Base-by-base conservation (phyloP, 1,284 basidiomycete species). In the Lentinula novae-zelandiae region DNA sequence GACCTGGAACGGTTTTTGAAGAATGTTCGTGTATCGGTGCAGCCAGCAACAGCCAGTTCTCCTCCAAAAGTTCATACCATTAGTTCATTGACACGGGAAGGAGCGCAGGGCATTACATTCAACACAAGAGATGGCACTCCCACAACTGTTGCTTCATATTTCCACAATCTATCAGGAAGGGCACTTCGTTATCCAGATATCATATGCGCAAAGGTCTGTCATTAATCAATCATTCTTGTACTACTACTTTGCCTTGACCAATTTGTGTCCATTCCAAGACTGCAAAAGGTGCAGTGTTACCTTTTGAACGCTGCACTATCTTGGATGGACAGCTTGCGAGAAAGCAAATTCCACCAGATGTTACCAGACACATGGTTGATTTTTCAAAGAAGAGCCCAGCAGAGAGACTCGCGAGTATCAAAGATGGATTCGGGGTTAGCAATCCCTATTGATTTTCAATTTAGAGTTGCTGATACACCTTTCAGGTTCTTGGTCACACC, bases 301-400 rank as follows among this genome's bases (percentile, higher is more conserved):
- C 90, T 0, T 68, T 90, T 1, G 90, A 92, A 68, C 70, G 87
- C 0, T 91, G 90, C 67, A 72, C 67, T 0, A 84, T 92, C 2
- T 78, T 79, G 0, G 73, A 80, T 0, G 90, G 90, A 0, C 90
- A 92, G 65, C 85, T 90, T 50, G 85, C 90, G 81, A 77, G 85
- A 44, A 89, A 87, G 66, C 86, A 87, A 63, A 79, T 92, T 1
- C 89, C 89, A 0, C 75, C 84, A 0, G 84, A 89, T 61, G 84
- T 84, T 67, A 86, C 84, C 0, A 83, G 80, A 59, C 79, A 83
- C 3, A 84, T 92, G 4, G 76, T 91, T 0, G 80, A 82, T 0
- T 92, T 92, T 67, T 84, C 90, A 0, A 91, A 89, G 0, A 88
- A 87, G 72, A 78, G 70, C 60, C 89, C 89, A 0, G 65, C 69